Evolutionary conservation across 306 rosid species (phyloP).

Genomic region (Casuarina glauca): DNA sequence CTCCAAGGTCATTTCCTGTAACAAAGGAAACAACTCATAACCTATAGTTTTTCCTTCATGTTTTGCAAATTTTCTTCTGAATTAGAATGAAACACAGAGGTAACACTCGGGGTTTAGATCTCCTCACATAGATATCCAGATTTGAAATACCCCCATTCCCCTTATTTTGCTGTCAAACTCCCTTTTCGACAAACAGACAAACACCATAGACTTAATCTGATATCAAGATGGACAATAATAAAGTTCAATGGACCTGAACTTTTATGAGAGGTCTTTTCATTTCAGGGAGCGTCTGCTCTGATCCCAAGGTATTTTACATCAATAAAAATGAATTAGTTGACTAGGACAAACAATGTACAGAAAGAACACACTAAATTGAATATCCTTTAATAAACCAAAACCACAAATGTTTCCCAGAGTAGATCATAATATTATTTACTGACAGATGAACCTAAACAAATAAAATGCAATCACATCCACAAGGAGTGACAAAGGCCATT

Average conservation of each 20-base stretch:
- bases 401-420: not conserved
- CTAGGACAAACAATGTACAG: not conserved
- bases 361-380: not conserved
- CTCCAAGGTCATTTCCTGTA: slow-evolving; percentile 93
- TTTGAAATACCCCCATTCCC: not conserved
- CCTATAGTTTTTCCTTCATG: not conserved
- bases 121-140: not conserved
- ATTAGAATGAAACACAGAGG: not conserved
- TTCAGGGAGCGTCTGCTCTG: not conserved
- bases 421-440: not conserved
- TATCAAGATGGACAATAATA: not conserved
- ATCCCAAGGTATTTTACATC: not conserved
- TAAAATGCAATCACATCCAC: not conserved
- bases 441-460: not conserved
- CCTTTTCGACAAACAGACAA: not conserved
- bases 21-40: slow-evolving; percentile 20
- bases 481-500: not conserved
- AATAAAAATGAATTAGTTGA: not conserved
- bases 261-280: not conserved
- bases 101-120: not conserved
- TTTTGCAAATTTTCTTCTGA: not conserved
- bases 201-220: not conserved
- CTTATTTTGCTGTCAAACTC: not conserved
- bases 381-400: not conserved
- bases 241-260: not conserved